phyloP scores from a whole-genome alignment of 2,329 filamentous ascomycete species.

The Colletotrichum sp. region DNA sequence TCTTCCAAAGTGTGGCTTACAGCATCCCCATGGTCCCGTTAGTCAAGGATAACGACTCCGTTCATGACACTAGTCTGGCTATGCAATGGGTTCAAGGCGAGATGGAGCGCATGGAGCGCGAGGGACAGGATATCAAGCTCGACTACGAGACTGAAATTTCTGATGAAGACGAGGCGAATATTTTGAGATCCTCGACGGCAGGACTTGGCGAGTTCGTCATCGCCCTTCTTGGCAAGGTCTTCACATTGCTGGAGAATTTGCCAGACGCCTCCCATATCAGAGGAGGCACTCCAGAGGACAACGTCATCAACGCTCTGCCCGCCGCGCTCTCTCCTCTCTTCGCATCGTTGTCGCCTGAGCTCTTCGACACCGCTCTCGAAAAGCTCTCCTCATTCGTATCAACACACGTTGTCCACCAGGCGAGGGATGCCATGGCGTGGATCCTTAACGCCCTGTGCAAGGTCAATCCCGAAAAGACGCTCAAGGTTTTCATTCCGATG shows the following conservation, averaged over 20 bases:
- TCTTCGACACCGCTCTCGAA: constrained; percentile 90
- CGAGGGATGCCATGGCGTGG: constrained; percentile 97
- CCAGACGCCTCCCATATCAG: constrained; percentile 89
- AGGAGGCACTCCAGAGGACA: constrained; percentile 92
- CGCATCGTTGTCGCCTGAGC: constrained; percentile 86
- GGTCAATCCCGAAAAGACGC: constrained; percentile 89
- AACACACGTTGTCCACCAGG: constrained; percentile 95
- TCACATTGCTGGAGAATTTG: constrained; percentile 92
- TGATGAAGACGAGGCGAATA: constrained; percentile 85
- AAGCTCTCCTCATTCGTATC: constrained; percentile 93
- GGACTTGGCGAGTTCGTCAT: constrained; percentile 92
- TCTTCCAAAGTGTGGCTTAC: constrained; percentile 95
- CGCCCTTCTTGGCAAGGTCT: constrained; percentile 90
- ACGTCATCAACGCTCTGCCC: constrained; percentile 93
- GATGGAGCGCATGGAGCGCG: constrained; percentile 88
- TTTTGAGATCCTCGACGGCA: constrained; percentile 91
- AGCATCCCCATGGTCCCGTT: constrained; percentile 92
- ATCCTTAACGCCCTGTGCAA: constrained; percentile 97
- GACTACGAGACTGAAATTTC: constrained; percentile 83
- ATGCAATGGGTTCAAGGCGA: constrained; percentile 94
- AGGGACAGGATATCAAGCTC: constrained; percentile 84
- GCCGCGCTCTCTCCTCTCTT: constrained; percentile 91
- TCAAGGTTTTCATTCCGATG: constrained; percentile 90
- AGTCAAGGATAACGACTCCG: constrained; percentile 68
- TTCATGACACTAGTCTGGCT: constrained; percentile 78